Evolutionary conservation across 108 stramenopile species (phyloP).

Genomic region (Pseudonitzschia pungens): DNA sequence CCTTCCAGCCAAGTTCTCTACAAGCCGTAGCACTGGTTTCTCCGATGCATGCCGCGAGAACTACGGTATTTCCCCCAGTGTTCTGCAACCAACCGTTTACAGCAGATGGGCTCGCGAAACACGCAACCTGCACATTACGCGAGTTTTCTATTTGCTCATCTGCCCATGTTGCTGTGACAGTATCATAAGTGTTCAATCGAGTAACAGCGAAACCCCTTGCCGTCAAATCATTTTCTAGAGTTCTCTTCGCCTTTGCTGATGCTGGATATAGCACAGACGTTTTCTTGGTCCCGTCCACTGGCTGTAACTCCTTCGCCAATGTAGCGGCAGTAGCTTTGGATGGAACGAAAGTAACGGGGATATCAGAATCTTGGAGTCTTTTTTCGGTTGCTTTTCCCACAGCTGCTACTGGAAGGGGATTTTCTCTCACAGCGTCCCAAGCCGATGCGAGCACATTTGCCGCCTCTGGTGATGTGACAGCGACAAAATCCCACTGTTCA

Average conservation of each 20-base stretch:
- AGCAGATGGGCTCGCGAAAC: constrained; percentile 84
- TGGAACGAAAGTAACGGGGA: constrained; percentile 73
- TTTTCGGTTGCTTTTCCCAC: constrained; percentile 82
- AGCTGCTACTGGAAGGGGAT: constrained; percentile 53
- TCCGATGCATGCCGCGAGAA: constrained; percentile 85
- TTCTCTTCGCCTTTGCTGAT: constrained; percentile 67
- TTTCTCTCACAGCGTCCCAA: constrained; percentile 51
- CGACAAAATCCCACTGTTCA: constrained; percentile 66
- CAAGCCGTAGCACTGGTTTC: constrained; percentile 77
- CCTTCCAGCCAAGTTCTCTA: constrained; percentile 56
- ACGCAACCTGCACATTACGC: constrained; percentile 53
- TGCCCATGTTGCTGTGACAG: constrained; percentile 70
- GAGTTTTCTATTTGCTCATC: constrained; percentile 49
- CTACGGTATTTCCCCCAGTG: constrained; percentile 41
- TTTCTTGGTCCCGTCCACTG: constrained; percentile 24
- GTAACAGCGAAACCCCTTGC: constrained; percentile 60
- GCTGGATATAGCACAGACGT: constrained; percentile 76
- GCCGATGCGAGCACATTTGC: constrained; percentile 71
- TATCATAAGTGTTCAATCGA: constrained; percentile 85
- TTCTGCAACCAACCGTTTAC: constrained; percentile 82
- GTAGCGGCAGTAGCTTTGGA: constrained; percentile 74
- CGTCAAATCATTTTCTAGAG: constrained; percentile 63
- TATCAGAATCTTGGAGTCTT: constrained; percentile 41
- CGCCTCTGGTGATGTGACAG: constrained; percentile 84
- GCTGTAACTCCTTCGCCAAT: constrained; percentile 63